Evolutionary conservation across 495 filamentous ascomycete genomes (phyloP), one percentile per base, ranked within the genome.

Genomic region (Hypoxylon perforatum): DNA sequence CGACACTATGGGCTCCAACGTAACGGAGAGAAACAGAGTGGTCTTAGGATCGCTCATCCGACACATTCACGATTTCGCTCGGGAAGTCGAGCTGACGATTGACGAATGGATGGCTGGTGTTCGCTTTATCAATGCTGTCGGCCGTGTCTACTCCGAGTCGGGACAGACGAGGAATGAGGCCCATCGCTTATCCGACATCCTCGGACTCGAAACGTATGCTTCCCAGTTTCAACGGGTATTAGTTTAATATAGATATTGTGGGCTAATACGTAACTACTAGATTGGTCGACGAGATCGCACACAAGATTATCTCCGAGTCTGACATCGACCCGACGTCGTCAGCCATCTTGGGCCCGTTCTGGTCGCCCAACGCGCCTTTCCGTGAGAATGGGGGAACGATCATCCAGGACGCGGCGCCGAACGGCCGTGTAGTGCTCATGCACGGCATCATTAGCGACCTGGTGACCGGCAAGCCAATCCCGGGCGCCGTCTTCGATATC

Each of bases 261-360:
- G 11, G 30, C 30, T 60, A 52, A 58, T 22, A 53, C 25, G 9
- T 45, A 38, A 14, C 41, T 10, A n/a, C 0, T 44, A 91, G 89
- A 18, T 85, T 94, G 55, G 90, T 94, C 61, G 91, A 93, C 67
- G 91, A 93, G 74, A 93, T 94, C 74, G 90, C 91, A 73, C 90
- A 92, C 85, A 92, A 91, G 76, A 85, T 90, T 74, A 78, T 90
- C 75, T 85, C 88, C 58, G 90, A 92, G 69, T 80, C 85, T 54
- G 86, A 87, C 54, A 69, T 86, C 57, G 84, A 87, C 70, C 90
- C 92, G 47, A 95, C 92, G 56, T 92, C 91, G 33, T 90, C 89
- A 65, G 87, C 91, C 50, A 95, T 95, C 73, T 88, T 95, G 35
- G 91, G 91, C 35, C 91, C 91, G 75, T 94, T 94, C 87, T 94